Base-by-base conservation (phyloP, 2,329 filamentous ascomycete species). In the Calycina herbarum region DNA sequence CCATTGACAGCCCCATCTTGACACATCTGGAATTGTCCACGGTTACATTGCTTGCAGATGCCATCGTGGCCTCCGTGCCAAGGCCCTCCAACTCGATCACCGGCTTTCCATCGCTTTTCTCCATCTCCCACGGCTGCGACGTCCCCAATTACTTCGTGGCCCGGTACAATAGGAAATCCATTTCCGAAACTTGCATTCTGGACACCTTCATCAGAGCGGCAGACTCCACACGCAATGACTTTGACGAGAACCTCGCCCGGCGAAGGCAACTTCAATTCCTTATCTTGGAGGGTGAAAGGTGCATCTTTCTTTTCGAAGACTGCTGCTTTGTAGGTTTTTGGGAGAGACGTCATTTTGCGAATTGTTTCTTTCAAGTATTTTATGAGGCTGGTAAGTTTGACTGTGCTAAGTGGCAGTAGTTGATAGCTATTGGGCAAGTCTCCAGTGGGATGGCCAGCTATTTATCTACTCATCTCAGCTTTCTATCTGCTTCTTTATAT, bases 121-220 rank as follows among this genome's bases (percentile, higher is more conserved):
- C 76, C 78, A 0, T 83, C 78, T 5, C 87, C 86, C 0, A 91
- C 75, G 6, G 84, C 84, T 17, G 85, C 88, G 3, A 93, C 81
- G 13, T 86, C 84, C 11, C 90, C 90, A 63, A 93, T 84, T 40
- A 89, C 79, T 75, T 93, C 90, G 77, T 94, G 91, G 27, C 91
- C 91, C 0, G 89, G 87, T 1, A 87, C 78, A 5, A 85, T 82
- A 1, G 89, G 89, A 71, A 85, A 88, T 24, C 82, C 71, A 56
- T 85, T 81, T 11, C 85, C 85, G 56, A 89, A 78, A 4, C 77
- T 72, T 29, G 86, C 86, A 2, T 73, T 58, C 60, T 82, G 79
- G 1, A 84, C 76, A 5, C 57, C 59, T 4, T 58, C 67, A 71
- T 93, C 90, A 0, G 83, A 85, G 75, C 87, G 88, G 76, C 90